Evolutionary conservation across 352 stramenopile species (phyloP).

Genomic region (Phytophthora multivora): DNA sequence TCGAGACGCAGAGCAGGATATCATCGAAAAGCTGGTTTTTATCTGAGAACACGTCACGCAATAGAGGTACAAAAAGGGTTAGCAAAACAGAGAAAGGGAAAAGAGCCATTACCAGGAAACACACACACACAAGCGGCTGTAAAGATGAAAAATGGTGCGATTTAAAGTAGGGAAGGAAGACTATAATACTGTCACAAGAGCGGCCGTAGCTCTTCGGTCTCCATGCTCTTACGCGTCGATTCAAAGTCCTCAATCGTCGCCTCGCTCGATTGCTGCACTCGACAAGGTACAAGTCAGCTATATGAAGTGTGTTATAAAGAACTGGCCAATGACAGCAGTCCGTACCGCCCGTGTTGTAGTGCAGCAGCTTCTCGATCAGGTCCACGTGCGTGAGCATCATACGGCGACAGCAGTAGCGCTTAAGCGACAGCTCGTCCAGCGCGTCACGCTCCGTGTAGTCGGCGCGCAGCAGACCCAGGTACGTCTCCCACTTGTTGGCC

Average conservation of each 20-base stretch:
- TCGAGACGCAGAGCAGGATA: slow-evolving; percentile 52
- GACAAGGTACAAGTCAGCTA: slow-evolving; percentile 3
- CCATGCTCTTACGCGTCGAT: slow-evolving; percentile 23
- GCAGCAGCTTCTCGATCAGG: slow-evolving; percentile 99
- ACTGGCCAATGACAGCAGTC: neutral
- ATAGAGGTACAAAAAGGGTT: slow-evolving; percentile 3
- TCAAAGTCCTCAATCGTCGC: slow-evolving; percentile 53
- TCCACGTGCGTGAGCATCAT: slow-evolving; percentile 99
- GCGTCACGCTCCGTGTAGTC: slow-evolving; percentile 98
- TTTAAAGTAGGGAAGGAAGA: slow-evolving; percentile 51
- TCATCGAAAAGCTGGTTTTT: slow-evolving; percentile 84
- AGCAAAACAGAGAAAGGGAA: neutral
- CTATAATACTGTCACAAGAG: slow-evolving; percentile 49
- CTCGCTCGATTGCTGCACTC: slow-evolving; percentile 77
- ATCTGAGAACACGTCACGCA: slow-evolving; percentile 39
- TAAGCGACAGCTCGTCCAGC: slow-evolving; percentile 97
- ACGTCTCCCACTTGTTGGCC: slow-evolving; percentile 99
- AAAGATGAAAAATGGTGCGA: slow-evolving; percentile 23
- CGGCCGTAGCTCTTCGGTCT: slow-evolving; percentile 30
- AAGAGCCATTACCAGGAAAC: neutral
- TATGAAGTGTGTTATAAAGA: neutral
- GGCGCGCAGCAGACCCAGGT: slow-evolving; percentile 96
- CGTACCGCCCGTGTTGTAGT: slow-evolving; percentile 98
- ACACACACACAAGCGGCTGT: neutral
- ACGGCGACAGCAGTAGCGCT: slow-evolving; percentile 98